Evolutionary conservation across 2,329 filamentous ascomycete genomes (phyloP), one percentile per base, ranked within the genome.

Genomic region (Magnaporthiopsis rhizophila): DNA sequence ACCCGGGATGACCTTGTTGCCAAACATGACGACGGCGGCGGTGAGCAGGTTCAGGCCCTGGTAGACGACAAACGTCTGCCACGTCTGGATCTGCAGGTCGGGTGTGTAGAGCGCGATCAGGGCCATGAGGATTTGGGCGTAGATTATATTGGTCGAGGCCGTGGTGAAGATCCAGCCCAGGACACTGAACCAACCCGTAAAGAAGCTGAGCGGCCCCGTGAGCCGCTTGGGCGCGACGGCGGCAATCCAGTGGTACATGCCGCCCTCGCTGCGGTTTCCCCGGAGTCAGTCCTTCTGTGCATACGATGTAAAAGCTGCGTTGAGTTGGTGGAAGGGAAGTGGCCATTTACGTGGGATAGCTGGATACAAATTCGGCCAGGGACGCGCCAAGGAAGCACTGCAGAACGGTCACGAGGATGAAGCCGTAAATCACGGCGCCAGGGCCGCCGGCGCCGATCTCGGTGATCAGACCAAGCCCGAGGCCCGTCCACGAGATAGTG

Each of bases 171-270:
- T 78, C 77, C 77, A 78, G 36, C 76, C 76, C 62, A 75, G 75
- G 3, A 77, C 75, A 15, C 74, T 78, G 65, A 76, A 73, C 77
- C 77, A 79, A 3, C 79, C 79, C 0, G 79, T 80, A 28, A 75
- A 69, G 67, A 80, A 81, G 59, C 78, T 79, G 67, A 81, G 65
- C 57, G 78, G 70, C 26, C 74, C 75, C 15, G 74, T 78, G 58
- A 72, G 72, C 58, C 69, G 69, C 50, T 71, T 73, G 0, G 80
- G 79, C 3, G 79, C 78, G 32, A 82, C 74, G 0, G 77, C 78
- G 8, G 79, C 79, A 56, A 80, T 79, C 80, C 80, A 82, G 68
- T 81, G 80, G 64, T 82, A 82, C 78, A 80, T 80, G 58, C 80
- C 80, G 28, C 80, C 80, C 62, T 78, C 77, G 45, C 45, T 53